Evolutionary conservation across 139 green algal species (phyloP), one percentile per base, ranked within the genome.

Genomic region (Chlorella sp.): DNA sequence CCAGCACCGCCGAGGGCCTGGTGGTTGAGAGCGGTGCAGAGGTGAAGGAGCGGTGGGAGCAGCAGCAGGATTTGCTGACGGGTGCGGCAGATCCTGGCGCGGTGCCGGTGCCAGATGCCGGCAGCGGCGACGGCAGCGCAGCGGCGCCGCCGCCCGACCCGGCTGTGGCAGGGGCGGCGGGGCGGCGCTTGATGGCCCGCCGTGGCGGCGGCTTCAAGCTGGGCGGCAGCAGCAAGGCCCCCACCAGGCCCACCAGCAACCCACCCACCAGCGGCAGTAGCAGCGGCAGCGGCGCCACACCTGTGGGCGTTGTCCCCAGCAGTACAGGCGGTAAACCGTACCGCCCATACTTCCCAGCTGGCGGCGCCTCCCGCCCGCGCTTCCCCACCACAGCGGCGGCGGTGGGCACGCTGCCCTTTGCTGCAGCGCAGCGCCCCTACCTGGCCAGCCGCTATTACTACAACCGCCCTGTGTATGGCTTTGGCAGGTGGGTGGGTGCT

Each of bases 361-460:
- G 69, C 69, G 69, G 69, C 69, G 44, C 69, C 18, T 12, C 7
- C 18, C 69, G 69, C 36, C 69, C 69, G 4, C 34, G 69, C 36
- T 75, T 56, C 69, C 20, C 20, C 4, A 55, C 20, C 69, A 21
- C 69, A 28, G 69, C 36, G 18, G 69, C 32, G 36, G 69, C 69
- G 16, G 3, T 75, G 34, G 18, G n/a, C 69, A 55, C 36, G 36
- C 36, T 75, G 34, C 69, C 69, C 36, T 75, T 75, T 55, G 34
- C 69, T 5, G 69, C 69, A 17, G 69, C 69, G 28, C 69, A 75
- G 69, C 69, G 69, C 36, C 69, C 69, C 69, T 75, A 41, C 69
- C 69, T 75, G 69, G 69, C 69, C 69, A 75, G 69, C 69, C 34
- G 69, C 16, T 75, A 26, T 21, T 75, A 56, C 36, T 75, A 75